phyloP scores from a whole-genome alignment of 192 early-diverging fungal genomes.

The Pilaira anomala region DNA sequence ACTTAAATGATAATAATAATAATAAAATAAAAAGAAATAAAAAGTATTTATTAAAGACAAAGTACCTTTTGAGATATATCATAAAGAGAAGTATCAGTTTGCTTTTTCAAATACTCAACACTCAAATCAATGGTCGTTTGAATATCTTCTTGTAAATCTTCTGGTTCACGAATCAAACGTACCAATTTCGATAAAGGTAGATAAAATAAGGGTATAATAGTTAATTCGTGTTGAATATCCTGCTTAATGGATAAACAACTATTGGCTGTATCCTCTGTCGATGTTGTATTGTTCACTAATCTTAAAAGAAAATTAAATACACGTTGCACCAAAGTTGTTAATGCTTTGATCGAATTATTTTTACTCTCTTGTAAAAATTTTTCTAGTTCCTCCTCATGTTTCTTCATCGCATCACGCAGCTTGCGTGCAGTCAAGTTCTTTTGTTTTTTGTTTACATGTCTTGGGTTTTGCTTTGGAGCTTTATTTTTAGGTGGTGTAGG shows the following conservation, averaged over 20 bases:
- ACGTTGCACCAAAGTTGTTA: conserved; percentile 1
- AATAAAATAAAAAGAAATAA: too few relatives aligned
- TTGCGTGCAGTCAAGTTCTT: too few relatives aligned
- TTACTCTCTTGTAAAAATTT: not conserved
- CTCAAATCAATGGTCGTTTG: conserved; percentile 9
- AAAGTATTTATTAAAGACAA: not conserved
- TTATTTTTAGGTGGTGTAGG: not conserved
- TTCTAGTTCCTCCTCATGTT: not conserved
- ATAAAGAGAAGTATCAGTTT: not conserved
- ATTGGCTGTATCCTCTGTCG: not conserved
- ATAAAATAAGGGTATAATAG: conserved; percentile 6
- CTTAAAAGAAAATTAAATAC: conserved; percentile 8
- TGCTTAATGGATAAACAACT: not conserved
- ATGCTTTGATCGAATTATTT: conserved; percentile 1
- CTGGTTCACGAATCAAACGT: not conserved
- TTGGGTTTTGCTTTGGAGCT: not conserved
- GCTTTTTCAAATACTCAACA: conserved; percentile 3
- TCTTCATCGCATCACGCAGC: not conserved
- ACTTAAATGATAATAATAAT: not conserved
- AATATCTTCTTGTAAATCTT: conserved; percentile 17
- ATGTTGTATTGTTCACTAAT: not conserved
- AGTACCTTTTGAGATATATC: conserved; percentile 13
- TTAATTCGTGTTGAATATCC: not conserved
- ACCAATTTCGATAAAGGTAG: conserved; percentile 1
- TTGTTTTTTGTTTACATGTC: not conserved